Conservation (phyloP, 2,329 filamentous ascomycete species). For the Microcera coccophila region DNA sequence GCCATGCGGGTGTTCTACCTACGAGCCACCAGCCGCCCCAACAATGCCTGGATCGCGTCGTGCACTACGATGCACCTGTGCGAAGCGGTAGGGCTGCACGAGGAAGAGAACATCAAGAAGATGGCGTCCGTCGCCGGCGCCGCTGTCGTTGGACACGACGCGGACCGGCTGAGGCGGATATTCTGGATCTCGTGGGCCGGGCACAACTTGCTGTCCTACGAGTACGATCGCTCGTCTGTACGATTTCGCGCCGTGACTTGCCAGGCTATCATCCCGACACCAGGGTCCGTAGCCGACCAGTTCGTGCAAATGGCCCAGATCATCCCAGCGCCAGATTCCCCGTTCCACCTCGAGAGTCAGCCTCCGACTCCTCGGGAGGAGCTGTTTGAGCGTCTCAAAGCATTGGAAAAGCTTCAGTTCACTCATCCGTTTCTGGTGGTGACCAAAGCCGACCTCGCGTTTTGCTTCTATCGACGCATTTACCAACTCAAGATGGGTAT, state of each 20-base stretch:
- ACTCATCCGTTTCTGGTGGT: conserved; percentile 17
- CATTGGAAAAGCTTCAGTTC: conserved; percentile 8
- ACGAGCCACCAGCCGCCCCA: conserved; percentile 19
- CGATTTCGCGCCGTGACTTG: conserved; percentile 17
- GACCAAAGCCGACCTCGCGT: conserved; percentile 20
- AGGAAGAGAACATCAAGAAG: conserved; percentile 20
- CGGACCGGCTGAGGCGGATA: conserved; percentile 17
- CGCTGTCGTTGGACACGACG: conserved; percentile 11
- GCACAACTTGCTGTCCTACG: conserved; percentile 19
- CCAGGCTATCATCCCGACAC: conserved; percentile 8
- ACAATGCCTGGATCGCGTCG: conserved; percentile 22
- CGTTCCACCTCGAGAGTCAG: conserved; percentile 14
- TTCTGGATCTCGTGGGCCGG: conserved; percentile 22
- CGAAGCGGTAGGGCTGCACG: conserved; percentile 21
- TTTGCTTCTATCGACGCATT: conserved; percentile 23
- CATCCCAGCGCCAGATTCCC: conserved; percentile 18
- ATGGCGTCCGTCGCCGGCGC: conserved; percentile 14
- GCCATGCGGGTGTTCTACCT: conserved; percentile 18
- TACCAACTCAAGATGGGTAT: conserved; percentile 18
- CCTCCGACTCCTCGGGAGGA: conserved; percentile 11
- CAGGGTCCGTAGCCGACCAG: conserved; percentile 19
- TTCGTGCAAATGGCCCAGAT: conserved; percentile 17
- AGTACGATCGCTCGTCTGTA: conserved; percentile 21
- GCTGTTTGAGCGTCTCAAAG: conserved; percentile 15
- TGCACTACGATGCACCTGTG: conserved; percentile 21